Evolutionary conservation across 371 early-diverging fungal species (phyloP).

Genomic region (Mucor piriformis): DNA sequence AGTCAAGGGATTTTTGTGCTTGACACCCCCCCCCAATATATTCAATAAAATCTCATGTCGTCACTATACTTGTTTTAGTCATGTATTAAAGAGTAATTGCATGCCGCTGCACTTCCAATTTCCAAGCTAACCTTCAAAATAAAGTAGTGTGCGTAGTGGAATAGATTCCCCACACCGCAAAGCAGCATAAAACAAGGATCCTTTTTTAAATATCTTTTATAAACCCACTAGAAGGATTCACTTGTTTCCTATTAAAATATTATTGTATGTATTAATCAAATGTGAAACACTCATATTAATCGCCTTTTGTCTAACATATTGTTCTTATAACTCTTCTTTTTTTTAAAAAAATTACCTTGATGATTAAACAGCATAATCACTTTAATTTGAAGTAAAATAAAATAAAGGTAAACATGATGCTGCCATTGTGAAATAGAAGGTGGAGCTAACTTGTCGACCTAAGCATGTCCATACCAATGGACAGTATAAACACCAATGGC

Average conservation of each 20-base stretch:
- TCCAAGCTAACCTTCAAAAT: too few relatives aligned
- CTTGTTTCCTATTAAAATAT: not conserved
- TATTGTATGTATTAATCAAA: too few relatives aligned
- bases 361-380: not conserved
- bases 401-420: too few relatives aligned
- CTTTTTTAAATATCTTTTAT: conserved; percentile 1
- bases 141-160: not conserved
- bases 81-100: too few relatives aligned
- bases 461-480: not conserved
- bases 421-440: too few relatives aligned
- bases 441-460: too few relatives aligned
- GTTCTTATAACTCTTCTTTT: not conserved
- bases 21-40: too few relatives aligned
- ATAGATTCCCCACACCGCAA: not conserved
- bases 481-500: not conserved
- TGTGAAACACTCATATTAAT: too few relatives aligned
- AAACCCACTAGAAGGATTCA: not conserved
- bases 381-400: not conserved
- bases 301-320: too few relatives aligned
- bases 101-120: too few relatives aligned
- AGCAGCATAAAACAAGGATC: conserved; percentile 12
- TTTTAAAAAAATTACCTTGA: too few relatives aligned
- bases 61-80: not conserved
- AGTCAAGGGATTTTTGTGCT: not conserved
- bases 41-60: not conserved